Percentiles rank a stretch among this genome's conserved stretches.
Conservation (phyloP, 352 stramenopile species). For the Phytophthora litchii region DNA sequence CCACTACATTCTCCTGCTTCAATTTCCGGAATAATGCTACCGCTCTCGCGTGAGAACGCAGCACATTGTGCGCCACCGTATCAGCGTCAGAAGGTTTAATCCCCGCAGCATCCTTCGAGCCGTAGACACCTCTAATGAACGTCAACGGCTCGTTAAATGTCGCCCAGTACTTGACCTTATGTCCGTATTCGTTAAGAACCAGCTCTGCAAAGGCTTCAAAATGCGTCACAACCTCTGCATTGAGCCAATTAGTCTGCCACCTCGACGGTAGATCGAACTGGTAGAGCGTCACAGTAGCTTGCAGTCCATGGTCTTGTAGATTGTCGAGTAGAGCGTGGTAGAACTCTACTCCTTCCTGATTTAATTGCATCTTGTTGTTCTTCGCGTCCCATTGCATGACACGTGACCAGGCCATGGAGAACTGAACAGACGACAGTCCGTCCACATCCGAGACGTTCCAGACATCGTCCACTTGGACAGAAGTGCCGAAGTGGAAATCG, state of each 20-base stretch:
- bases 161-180: constrained; percentile 93
- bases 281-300: constrained; percentile 93
- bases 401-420: constrained; percentile 46
- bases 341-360: constrained; percentile 32
- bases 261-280: constrained; percentile 94
- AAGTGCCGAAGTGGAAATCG: constrained; percentile 39
- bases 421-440: constrained; percentile 88
- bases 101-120: constrained; percentile 55
- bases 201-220: constrained; percentile 91
- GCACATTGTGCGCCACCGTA: constrained; percentile 85
- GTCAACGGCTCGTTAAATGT: constrained; percentile 96
- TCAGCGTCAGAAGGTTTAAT: constrained; percentile 45
- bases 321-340: constrained; percentile 90
- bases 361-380: constrained; percentile 24
- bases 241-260: constrained; percentile 86
- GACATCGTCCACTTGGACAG: constrained; percentile 28
- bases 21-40: constrained; percentile 88
- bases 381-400: constrained; percentile 37
- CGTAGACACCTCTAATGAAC: constrained; percentile 88
- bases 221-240: constrained; percentile 55
- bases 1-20: constrained; percentile 40
- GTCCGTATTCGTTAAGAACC: constrained; percentile 92
- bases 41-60: constrained; percentile 89
- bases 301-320: constrained; percentile 71
- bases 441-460: constrained; percentile 66